Evolutionary conservation across 768 basidiomycete genomes (phyloP).

Genomic region (Termitomyces sp.): DNA sequence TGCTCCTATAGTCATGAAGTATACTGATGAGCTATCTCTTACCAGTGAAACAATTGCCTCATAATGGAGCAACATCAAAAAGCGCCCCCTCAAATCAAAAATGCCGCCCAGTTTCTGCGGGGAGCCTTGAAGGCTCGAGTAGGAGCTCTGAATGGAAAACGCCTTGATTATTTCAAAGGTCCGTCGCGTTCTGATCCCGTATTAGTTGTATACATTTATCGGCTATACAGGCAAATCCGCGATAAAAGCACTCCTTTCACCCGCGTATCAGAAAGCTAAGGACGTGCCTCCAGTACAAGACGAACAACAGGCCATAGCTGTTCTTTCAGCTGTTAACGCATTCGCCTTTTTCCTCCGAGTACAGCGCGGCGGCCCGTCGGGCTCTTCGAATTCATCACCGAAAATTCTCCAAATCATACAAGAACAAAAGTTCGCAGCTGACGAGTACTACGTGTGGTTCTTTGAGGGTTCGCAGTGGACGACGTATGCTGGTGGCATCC

Average conservation of each 20-base stretch:
- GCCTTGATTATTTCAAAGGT: conserved; percentile 99
- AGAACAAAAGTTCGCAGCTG: conserved; percentile 72
- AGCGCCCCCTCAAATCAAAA: conserved; percentile 76
- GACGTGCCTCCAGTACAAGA: conserved; percentile 68
- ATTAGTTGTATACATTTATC: background rate
- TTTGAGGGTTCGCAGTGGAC: conserved; percentile 93
- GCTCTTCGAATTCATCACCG: conserved; percentile 67
- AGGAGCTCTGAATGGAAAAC: conserved; percentile 91
- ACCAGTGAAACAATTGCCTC: background rate
- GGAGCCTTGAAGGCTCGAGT: conserved; percentile 86
- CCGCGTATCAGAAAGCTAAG: conserved; percentile 87
- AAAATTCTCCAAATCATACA: conserved; percentile 78
- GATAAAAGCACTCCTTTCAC: conserved; percentile 86
- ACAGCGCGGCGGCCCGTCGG: conserved; percentile 67
- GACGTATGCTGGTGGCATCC: conserved; percentile 84
- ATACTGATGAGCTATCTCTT: background rate
- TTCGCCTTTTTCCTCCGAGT: conserved; percentile 93
- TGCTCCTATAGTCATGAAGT: background rate
- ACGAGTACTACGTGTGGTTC: conserved; percentile 95
- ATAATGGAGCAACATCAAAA: conserved; percentile 70
- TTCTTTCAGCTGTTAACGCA: conserved; percentile 70
- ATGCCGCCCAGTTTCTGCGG: conserved; percentile 84
- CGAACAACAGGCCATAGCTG: conserved; percentile 69
- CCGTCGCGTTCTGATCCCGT: conserved; percentile 15
- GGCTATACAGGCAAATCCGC: conserved; percentile 76